Base-by-base conservation (phyloP, 2,329 filamentous ascomycete species). In the Sporothrix pallida region DNA sequence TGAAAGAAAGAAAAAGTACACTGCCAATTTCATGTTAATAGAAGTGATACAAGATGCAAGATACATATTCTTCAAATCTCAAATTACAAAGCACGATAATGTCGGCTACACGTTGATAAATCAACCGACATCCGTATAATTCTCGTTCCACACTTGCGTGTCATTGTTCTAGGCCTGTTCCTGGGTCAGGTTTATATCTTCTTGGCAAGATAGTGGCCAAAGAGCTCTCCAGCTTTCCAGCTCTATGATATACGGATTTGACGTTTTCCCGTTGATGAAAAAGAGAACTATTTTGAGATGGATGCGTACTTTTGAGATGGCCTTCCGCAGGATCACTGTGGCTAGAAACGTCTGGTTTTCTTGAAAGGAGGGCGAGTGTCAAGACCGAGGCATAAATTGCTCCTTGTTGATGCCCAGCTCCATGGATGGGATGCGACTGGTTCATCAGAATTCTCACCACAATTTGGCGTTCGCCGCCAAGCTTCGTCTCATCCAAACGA, bases 381-480 rank as follows among this genome's bases (percentile, higher is more conserved):
- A 63, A 12, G 42, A 6, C 42, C 62, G 42, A 48, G 42, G 12
- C 10, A 17, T 6, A 17, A 20, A 23, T 1, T 37, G 7, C 4
- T 60, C 17, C 12, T 60, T 26, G 26, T 23, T 17, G 9, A 20
- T 1, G 20, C 42, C 17, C 17, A 23, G 4, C 17, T 48, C 12
- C 7, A 12, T 12, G 31, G 31, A 20, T 46, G 20, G 10, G 62
- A 65, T 65, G 62, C 42, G 62, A 48, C 62, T 65, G 62, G 62
- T 13, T 65, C 20, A 6, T 65, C 62, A 65, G 3, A 26, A 15
- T 23, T 13, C 42, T 26, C 42, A 23, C 9, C 13, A 20, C 2
- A 20, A 46, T 20, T 65, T 48, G n/a, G 1, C 4, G n/a, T 2
- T 44, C 15, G 15, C 15, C 37, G 62, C 42, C 62, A 65, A 46